Evolutionary conservation across 192 early-diverging fungal genomes (phyloP).

Genomic region (Coemansia sp.): DNA sequence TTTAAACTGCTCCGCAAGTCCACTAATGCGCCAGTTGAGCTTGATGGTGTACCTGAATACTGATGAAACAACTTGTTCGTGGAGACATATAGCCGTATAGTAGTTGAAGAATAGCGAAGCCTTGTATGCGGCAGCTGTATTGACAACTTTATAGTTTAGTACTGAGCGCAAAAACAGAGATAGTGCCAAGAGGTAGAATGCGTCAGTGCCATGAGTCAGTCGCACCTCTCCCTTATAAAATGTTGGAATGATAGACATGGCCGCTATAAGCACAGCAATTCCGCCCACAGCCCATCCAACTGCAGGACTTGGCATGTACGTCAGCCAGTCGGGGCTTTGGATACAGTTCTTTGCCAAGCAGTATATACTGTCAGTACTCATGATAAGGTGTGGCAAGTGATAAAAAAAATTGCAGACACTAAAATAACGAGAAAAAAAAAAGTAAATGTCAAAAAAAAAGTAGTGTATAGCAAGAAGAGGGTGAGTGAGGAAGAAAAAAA

Average conservation of each 20-base stretch:
- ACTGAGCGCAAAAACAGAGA: slow-evolving; percentile 32
- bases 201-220: background rate
- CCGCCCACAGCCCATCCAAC: slow-evolving; percentile 27
- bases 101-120: slow-evolving; percentile 38
- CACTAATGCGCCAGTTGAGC: background rate
- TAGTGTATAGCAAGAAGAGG: background rate
- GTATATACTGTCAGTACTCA: slow-evolving; percentile 12
- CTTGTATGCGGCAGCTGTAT: slow-evolving; percentile 27
- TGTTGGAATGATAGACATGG: background rate
- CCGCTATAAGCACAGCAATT: slow-evolving; percentile 16
- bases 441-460: background rate
- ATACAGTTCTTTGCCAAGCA: slow-evolving; percentile 21
- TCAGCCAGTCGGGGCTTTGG: slow-evolving; percentile 36
- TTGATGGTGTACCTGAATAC: background rate
- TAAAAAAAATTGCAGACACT: background rate
- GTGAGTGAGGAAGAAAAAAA: background rate
- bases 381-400: background rate
- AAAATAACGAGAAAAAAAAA: background rate
- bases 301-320: slow-evolving; percentile 14
- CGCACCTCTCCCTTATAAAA: slow-evolving; percentile 9
- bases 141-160: slow-evolving; percentile 13
- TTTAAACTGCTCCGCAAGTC: background rate
- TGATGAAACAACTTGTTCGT: background rate
- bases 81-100: background rate
- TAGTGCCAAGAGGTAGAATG: slow-evolving; percentile 16